Percentiles rank a stretch among this genome's conserved stretches.
These are phyloP conservation scores for Podospora anserina DNA, from an alignment of 495 filamentous ascomycete species.

Conservation along the genomic window DNA sequence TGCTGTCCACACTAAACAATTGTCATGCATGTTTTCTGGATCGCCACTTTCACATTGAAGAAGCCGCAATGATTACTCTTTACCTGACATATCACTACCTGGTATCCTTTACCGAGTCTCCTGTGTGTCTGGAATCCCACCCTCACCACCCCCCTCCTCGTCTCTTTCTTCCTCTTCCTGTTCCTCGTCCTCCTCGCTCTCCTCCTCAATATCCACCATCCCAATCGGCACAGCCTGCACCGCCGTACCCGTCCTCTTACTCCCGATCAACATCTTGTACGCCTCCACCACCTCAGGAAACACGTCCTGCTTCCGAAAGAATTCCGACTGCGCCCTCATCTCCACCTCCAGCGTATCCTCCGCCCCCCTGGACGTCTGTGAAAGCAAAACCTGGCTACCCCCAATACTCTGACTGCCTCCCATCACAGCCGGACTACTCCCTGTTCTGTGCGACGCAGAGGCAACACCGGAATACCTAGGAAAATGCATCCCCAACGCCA, in stretches of 20 bases:
- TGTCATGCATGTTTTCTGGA: background rate
- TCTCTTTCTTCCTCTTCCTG: background rate
- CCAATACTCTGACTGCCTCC: background rate
- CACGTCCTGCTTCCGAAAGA: conserved; percentile 2
- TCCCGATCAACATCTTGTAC: conserved; percentile 1
- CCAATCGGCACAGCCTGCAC: conserved; percentile 2
- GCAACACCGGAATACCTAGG: background rate
- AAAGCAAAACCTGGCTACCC: background rate
- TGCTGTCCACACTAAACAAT: background rate
- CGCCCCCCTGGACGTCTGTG: background rate
- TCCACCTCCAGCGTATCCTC: conserved; percentile 8
- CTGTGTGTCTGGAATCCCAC: background rate
- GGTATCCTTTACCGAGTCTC: background rate
- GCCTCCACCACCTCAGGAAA: background rate
- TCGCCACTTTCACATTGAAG: no score
- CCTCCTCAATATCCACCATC: background rate
- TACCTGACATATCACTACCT: no score
- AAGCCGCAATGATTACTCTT: no score
- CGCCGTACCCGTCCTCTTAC: background rate
- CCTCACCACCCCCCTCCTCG: background rate
- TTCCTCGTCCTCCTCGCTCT: background rate
- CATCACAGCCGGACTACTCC: background rate
- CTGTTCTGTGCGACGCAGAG: background rate
- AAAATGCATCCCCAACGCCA: conserved; percentile 7
- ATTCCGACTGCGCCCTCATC: background rate